Percentiles rank a stretch among this genome's conserved stretches.
These are phyloP conservation scores for Phytophthora nicotianae DNA, from an alignment of 352 stramenopile species.

Conservation along the genomic window DNA sequence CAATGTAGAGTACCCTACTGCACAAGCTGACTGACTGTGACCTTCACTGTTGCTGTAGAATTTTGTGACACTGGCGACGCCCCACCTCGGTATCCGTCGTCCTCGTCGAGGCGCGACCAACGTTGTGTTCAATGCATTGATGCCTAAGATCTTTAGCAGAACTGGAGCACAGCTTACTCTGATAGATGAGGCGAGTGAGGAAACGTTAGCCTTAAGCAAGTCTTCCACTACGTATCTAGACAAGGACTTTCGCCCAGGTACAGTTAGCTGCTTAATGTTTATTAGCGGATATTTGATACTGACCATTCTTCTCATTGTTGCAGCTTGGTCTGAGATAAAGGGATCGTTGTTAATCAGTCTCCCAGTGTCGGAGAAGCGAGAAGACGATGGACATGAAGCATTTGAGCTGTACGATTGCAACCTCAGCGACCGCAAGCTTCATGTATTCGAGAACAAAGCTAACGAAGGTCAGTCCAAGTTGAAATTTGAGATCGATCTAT, in stretches of 20 bases:
- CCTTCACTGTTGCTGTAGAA: conserved; percentile 50
- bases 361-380: conserved; percentile 5
- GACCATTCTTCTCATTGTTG: conserved; percentile 4
- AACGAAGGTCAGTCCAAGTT: conserved; percentile 4
- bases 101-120: conserved; percentile 65
- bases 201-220: conserved; percentile 48
- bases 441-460: conserved; percentile 35
- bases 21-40: conserved; percentile 7
- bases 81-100: conserved; percentile 77
- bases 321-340: conserved; percentile 35
- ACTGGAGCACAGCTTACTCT: conserved; percentile 73
- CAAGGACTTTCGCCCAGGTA: conserved; percentile 41
- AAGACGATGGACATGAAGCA: conserved; percentile 15
- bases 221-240: conserved; percentile 19
- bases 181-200: conserved; percentile 53
- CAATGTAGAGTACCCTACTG: neutral
- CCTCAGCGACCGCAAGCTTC: conserved; percentile 40
- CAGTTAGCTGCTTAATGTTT: neutral
- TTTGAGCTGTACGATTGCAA: conserved; percentile 49
- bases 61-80: conserved; percentile 79
- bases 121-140: conserved; percentile 66
- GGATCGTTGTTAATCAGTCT: conserved; percentile 41
- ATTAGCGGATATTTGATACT: neutral
- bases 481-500: conserved; percentile 48
- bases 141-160: conserved; percentile 72